Conservation (phyloP, 352 stramenopile genomes). For the Phytophthora multivora region DNA sequence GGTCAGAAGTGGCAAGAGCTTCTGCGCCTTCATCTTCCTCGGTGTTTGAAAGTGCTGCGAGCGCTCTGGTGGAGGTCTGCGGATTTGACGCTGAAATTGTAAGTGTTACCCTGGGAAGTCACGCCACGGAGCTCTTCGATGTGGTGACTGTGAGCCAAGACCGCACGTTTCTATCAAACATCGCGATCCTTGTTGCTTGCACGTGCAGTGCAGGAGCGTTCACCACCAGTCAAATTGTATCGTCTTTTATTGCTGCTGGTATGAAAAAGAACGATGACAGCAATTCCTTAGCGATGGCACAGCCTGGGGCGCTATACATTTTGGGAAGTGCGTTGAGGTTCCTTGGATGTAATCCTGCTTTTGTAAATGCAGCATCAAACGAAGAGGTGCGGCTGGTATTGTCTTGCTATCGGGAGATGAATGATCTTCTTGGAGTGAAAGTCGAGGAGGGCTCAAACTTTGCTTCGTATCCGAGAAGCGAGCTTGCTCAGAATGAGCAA, state of each 20-base stretch:
- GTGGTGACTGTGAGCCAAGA: slow-evolving; percentile 32
- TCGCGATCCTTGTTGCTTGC: slow-evolving; percentile 38
- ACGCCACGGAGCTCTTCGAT: slow-evolving; percentile 29
- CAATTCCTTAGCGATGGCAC: slow-evolving; percentile 1
- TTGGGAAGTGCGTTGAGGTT: slow-evolving; percentile 42
- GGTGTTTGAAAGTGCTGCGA: slow-evolving; percentile 46
- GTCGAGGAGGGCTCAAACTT: slow-evolving; percentile 42
- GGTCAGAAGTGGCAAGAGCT: slow-evolving; percentile 4
- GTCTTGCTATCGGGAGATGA: slow-evolving; percentile 37
- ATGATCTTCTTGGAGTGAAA: slow-evolving; percentile 26
- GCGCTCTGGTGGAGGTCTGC: slow-evolving; percentile 41
- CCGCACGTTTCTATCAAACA: slow-evolving; percentile 41
- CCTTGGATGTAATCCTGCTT: slow-evolving; percentile 15
- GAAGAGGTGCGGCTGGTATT: slow-evolving; percentile 32
- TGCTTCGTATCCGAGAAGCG: slow-evolving; percentile 37
- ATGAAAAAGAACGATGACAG: slow-evolving; percentile 21
- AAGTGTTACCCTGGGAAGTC: slow-evolving; percentile 23
- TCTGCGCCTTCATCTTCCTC: background rate
- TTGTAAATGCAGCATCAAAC: slow-evolving; percentile 6
- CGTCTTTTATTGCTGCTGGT: slow-evolving; percentile 27
- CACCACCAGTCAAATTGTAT: slow-evolving; percentile 20
- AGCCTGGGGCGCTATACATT: slow-evolving; percentile 39
- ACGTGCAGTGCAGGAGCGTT: slow-evolving; percentile 27
- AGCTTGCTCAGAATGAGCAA: slow-evolving; percentile 46
- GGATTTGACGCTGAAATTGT: slow-evolving; percentile 36